These are phyloP conservation scores for Neurospora hispaniola DNA, from an alignment of 495 filamentous ascomycete genomes.

Conservation along the genomic window DNA sequence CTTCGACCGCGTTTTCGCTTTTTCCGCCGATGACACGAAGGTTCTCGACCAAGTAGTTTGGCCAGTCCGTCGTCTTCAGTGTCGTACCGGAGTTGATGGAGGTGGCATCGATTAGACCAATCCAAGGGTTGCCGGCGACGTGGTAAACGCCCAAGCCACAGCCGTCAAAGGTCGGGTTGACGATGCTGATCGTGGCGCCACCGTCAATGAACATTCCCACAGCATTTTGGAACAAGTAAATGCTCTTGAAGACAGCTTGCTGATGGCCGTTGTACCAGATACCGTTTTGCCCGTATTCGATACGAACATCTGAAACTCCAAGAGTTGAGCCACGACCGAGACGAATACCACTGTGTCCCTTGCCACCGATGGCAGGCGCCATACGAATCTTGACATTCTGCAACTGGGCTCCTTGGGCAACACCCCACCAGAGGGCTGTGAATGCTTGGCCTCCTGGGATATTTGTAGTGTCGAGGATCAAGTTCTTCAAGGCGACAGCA, in stretches of 20 bases:
- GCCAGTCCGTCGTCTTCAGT: constrained; percentile 24
- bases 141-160: constrained; percentile 49
- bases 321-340: constrained; percentile 44
- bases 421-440: constrained; percentile 61
- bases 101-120: constrained; percentile 28
- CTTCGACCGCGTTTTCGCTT: constrained; percentile 26
- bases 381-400: constrained; percentile 64
- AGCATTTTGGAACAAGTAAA: constrained; percentile 47
- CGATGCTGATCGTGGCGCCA: constrained; percentile 43
- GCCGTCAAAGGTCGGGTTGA: constrained; percentile 39
- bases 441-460: constrained; percentile 36
- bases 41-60: constrained; percentile 34
- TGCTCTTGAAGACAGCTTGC: constrained; percentile 59
- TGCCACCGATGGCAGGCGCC: constrained; percentile 31
- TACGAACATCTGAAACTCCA: constrained; percentile 24
- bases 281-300: constrained; percentile 31
- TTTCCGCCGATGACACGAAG: constrained; percentile 1
- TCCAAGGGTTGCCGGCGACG: constrained; percentile 32
- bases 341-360: constrained; percentile 51
- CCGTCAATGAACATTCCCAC: constrained; percentile 53
- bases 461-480: constrained; percentile 55
- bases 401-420: constrained; percentile 53
- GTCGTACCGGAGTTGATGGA: constrained; percentile 32
- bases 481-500: constrained; percentile 55
- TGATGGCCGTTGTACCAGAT: constrained; percentile 53